Evolutionary conservation across 1,139 yeast species (phyloP), one percentile per base, ranked within the genome.

Genomic region (Geotrichum australiense): DNA sequence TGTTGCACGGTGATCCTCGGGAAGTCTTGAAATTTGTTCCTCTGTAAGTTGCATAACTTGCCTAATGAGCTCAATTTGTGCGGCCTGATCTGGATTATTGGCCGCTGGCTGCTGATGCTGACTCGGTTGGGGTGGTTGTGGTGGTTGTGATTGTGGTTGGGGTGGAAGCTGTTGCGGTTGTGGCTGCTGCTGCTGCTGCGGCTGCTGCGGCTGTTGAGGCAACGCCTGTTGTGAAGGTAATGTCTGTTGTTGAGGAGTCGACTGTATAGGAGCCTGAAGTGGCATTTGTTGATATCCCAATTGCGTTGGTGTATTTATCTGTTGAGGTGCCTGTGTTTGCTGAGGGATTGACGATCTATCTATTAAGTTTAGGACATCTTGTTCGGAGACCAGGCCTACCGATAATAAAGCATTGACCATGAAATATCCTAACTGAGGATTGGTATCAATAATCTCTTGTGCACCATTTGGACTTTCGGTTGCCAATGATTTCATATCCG

Each of bases 361-460:
- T 4, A 68, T 56, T 11, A 69, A 52, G 4, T 46, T 48, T n/a
- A 63, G 70, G 8, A 80, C 64, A 24, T 69, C 63, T 8, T 71
- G 75, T 2, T 76, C 70, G 27, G 66, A 71, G 6, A 76, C 68
- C n/a, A 73, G 56, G 33, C 72, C 72, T 29, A 76, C 61, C 42
- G 78, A 63, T 47, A 87, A 61, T 46, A 85, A 63, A 2, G 80
- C 69, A 55, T 89, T 96, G 5, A 89, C 91, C 26, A 85, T 66
- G 0, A 95, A 93, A 58, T 80, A 86, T 1, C 86, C 68, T 38
- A 89, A 65, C 59, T 91, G 98, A 0, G 97, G 97, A 46, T 79
- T 78, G 51, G 76, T 74, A 34, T 72, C 73, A 20, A 89, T 65
- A 33, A 89, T 62, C 31, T 73, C 71, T 41, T 68, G 72, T 64